These are phyloP conservation scores for Backusella westeae DNA, from an alignment of 192 early-diverging fungal genomes.

Conservation along the genomic window DNA sequence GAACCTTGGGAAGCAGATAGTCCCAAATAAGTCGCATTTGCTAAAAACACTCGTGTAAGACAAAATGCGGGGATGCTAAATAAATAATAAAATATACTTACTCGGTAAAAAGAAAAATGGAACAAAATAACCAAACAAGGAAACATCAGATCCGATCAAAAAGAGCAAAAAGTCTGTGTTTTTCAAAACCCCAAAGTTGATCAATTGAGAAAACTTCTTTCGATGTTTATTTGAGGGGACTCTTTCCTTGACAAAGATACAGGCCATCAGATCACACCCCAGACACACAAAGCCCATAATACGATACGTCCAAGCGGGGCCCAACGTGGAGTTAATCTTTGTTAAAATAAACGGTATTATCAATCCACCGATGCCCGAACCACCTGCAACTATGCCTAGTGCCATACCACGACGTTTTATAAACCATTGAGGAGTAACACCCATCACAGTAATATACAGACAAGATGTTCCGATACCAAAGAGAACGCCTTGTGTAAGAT, in stretches of 20 bases:
- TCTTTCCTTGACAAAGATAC: constrained; percentile 17
- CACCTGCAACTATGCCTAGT: constrained; percentile 53
- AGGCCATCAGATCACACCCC: background rate
- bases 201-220: constrained; percentile 7
- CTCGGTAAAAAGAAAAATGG: constrained; percentile 32
- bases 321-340: constrained; percentile 50
- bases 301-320: constrained; percentile 48
- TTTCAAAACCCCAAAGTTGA: constrained; percentile 21
- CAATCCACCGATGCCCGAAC: constrained; percentile 72
- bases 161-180: constrained; percentile 21
- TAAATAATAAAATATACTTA: background rate
- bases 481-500: constrained; percentile 57
- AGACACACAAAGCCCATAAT: constrained; percentile 31
- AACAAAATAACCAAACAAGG: constrained; percentile 26
- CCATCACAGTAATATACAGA: constrained; percentile 21
- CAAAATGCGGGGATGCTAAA: background rate
- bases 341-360: constrained; percentile 58
- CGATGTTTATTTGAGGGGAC: background rate
- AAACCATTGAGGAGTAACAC: constrained; percentile 56
- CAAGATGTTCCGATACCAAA: constrained; percentile 49
- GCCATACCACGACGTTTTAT: constrained; percentile 54
- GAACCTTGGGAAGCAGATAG: constrained; percentile 26
- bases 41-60: background rate
- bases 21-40: constrained; percentile 24
- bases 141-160: constrained; percentile 14